phyloP scores from a whole-genome alignment of 441 rosid species.

The Caryocar brasiliense region DNA sequence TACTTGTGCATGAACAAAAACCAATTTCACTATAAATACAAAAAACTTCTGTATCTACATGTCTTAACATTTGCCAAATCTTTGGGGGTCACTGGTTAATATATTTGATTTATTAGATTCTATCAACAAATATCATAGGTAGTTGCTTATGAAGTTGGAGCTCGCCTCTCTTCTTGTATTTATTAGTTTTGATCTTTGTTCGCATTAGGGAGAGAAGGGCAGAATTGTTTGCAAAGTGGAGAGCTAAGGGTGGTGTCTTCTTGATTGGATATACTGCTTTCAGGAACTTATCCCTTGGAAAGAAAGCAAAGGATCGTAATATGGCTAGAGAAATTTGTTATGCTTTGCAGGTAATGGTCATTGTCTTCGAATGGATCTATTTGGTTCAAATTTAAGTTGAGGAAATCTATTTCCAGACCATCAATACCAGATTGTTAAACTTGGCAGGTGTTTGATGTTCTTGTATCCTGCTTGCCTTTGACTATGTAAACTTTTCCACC shows the following conservation, averaged over 20 bases:
- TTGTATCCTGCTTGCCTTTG: too few relatives aligned
- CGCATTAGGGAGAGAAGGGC: slow-evolving; percentile 65
- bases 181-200: background rate
- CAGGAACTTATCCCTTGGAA: slow-evolving; percentile 88
- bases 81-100: too few relatives aligned
- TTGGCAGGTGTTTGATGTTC: background rate
- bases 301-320: slow-evolving; percentile 62
- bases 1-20: too few relatives aligned
- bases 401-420: too few relatives aligned
- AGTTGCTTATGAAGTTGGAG: background rate
- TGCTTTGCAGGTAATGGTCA: slow-evolving; percentile 72
- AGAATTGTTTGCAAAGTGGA: slow-evolving; percentile 83
- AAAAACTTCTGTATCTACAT: too few relatives aligned
- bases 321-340: slow-evolving; percentile 60
- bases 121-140: too few relatives aligned
- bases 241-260: slow-evolving; percentile 88
- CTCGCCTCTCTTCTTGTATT: background rate
- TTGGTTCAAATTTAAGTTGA: background rate
- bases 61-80: too few relatives aligned
- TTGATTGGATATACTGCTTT: slow-evolving; percentile 86
- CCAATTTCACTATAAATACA: too few relatives aligned
- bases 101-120: too few relatives aligned
- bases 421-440: too few relatives aligned
- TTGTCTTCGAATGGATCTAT: background rate
- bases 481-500: too few relatives aligned